Evolutionary conservation across 164 flowering plant genomes (phyloP), one percentile per base, ranked within the genome.

Genomic region (Akebia trifoliata): DNA sequence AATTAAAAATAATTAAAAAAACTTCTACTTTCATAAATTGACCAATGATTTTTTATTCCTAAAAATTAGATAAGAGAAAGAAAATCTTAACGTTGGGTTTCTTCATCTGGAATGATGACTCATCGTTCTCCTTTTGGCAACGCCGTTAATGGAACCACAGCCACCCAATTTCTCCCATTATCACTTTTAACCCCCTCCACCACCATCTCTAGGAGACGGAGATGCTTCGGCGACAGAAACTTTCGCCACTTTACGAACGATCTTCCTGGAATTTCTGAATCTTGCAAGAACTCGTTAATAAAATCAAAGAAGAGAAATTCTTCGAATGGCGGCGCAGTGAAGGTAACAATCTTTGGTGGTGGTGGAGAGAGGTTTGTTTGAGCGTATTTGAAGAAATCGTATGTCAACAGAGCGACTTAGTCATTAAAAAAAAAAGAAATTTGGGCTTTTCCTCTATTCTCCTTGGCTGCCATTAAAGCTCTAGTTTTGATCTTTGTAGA

Each of bases 101-200:
- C 93, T 8, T 80, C 87, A 47, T 82, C 87, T 53, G 86, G 96
- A 4, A 89, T 72, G 2, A 89, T 85, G 61, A 92, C 96, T 4
- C 98, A 75, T 69, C 98, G 62, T 74, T 92, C 98, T 12, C 98
- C 98, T 59, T 61, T 92, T 2, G 96, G 96, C 65, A 92, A 73
- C 17, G 98, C 96, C 15, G 85, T 45, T 47, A 86, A 49, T 17
- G 98, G 96, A 48, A 87, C 93, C 64, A 86, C 96, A 29, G 98
- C 95, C 4, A 92, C 83, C 98, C 96, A 92, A 39, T 69, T 78
- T 74, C 42, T 71, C 6, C 72, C 74, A 39, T 56, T 68, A 24
- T n/a, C n/a, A n/a, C n/a, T n/a, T n/a, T n/a, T n/a, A n/a, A n/a
- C n/a, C n/a, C n/a, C n/a, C n/a, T n/a, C n/a, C n/a, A n/a, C n/a